These are phyloP conservation scores for Scenedesmus sp. DNA, from an alignment of 163 green algal genomes.

Conservation along the genomic window DNA sequence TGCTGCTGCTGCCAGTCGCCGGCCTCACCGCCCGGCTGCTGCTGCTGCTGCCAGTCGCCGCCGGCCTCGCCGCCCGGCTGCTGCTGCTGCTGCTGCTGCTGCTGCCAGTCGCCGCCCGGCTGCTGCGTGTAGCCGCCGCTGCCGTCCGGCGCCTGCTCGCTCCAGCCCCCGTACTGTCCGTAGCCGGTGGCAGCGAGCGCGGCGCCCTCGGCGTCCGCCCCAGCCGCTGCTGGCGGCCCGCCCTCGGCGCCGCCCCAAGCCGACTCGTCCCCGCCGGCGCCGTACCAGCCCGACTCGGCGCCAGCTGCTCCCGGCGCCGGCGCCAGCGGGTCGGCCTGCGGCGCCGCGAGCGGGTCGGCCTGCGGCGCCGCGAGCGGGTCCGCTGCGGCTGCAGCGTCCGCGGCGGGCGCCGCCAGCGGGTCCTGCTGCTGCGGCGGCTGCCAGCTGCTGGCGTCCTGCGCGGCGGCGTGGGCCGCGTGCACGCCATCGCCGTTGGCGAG, in stretches of 20 bases:
- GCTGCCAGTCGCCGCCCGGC: too few species aligned
- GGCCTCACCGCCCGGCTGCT: neutral
- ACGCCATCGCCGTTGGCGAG: neutral
- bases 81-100: constrained; percentile 30
- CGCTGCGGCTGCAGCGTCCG: too few species aligned
- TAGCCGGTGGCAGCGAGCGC: too few species aligned
- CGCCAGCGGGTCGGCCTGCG: neutral
- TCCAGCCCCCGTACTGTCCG: too few species aligned
- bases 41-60: constrained; percentile 6
- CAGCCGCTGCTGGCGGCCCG: neutral
- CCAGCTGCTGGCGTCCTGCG: neutral
- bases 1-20: neutral
- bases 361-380: too few species aligned
- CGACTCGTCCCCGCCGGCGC: neutral
- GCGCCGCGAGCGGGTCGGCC: too few species aligned
- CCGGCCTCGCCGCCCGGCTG: neutral
- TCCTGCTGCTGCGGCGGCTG: neutral
- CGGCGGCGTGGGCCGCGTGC: neutral
- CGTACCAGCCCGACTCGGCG: neutral
- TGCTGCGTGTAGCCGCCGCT: too few species aligned
- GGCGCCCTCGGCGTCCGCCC: too few species aligned
- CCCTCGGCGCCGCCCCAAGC: neutral
- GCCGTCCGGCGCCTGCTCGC: too few species aligned
- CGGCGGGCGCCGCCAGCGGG: too few species aligned
- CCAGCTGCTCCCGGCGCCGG: neutral